Evolutionary conservation across 1,139 yeast genomes (phyloP).

Genomic region (Candida sojae): DNA sequence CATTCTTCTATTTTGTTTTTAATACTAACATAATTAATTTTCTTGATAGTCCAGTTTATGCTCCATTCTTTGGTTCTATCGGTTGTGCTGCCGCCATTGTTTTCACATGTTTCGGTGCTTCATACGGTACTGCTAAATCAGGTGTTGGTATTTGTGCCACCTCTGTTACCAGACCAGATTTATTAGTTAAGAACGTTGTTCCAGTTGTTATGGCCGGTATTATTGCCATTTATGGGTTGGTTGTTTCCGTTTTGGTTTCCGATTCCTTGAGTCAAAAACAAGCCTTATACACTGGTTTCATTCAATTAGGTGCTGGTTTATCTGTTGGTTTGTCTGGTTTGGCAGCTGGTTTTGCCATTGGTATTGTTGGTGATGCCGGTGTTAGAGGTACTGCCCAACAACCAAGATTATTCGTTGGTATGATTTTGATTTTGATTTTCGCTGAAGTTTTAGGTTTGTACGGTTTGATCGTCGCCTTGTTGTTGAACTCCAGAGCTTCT

Average conservation of each 20-base stretch:
- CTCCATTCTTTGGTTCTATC: conserved; percentile 95
- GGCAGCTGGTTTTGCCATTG: conserved; percentile 98
- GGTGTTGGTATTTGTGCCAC: conserved; percentile 99
- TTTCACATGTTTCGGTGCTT: conserved; percentile 98
- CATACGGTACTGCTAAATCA: conserved; percentile 98
- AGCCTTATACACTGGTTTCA: conserved; percentile 88
- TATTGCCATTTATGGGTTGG: conserved; percentile 97
- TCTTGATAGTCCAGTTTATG: conserved; percentile 65
- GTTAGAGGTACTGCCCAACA: conserved; percentile 96
- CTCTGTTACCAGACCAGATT: conserved; percentile 95
- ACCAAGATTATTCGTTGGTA: conserved; percentile 94
- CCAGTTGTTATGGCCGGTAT: conserved; percentile 99
- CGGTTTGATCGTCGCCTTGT: conserved; percentile 95
- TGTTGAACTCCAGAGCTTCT: conserved; percentile 95
- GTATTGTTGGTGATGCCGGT: conserved; percentile 98
- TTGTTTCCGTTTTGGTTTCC: conserved; percentile 92
- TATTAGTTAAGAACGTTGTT: conserved; percentile 83
- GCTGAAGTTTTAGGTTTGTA: conserved; percentile 97
- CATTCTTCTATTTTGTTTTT: background rate
- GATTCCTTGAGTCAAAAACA: conserved; percentile 87
- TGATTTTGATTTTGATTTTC: conserved; percentile 91
- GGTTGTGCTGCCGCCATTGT: conserved; percentile 99
- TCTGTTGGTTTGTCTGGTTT: conserved; percentile 97
- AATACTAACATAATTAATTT: conserved; percentile 1
- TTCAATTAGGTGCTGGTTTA: conserved; percentile 97